Conservation (phyloP, 2,329 filamentous ascomycete genomes). For the Phialophora expanda region DNA sequence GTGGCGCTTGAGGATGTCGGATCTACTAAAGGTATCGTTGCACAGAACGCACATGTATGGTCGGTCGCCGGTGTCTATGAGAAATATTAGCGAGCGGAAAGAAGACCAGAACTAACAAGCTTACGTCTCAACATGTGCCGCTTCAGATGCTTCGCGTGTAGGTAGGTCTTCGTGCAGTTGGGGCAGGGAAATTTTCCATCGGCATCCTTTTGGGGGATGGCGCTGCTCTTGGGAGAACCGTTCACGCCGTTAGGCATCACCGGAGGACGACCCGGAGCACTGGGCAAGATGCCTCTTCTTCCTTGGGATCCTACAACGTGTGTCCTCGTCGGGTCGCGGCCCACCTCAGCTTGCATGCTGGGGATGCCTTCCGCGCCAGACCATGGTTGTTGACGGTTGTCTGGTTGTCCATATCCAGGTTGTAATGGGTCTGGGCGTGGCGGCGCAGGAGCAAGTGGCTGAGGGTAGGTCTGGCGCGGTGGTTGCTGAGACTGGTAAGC, state of each 20-base stretch:
- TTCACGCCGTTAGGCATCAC: constrained; percentile 69
- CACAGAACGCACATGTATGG: constrained; percentile 98
- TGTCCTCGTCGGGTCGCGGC: constrained; percentile 60
- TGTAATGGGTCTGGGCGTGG: constrained; percentile 71
- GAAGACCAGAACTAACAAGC: constrained; percentile 44
- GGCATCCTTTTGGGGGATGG: constrained; percentile 91
- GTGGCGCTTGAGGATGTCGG: constrained; percentile 97
- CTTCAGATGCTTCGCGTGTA: constrained; percentile 97
- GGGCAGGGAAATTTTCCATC: constrained; percentile 98
- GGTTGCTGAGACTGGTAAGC: constrained; percentile 57
- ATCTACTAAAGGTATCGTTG: constrained; percentile 96
- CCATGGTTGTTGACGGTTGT: constrained; percentile 53
- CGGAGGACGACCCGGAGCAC: constrained; percentile 81
- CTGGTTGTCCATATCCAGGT: constrained; percentile 62
- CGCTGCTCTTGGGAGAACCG: constrained; percentile 73
- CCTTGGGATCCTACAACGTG: constrained; percentile 96
- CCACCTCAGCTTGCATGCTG: constrained; percentile 47
- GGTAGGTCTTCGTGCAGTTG: constrained; percentile 97
- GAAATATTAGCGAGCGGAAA: constrained; percentile 45
- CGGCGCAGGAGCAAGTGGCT: constrained; percentile 76
- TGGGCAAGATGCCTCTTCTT: constrained; percentile 86
- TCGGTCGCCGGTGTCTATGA: constrained; percentile 88
- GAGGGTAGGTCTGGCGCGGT: constrained; percentile 72
- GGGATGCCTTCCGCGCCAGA: constrained; percentile 49
- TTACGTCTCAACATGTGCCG: constrained; percentile 94